Evolutionary conservation across 2,329 filamentous ascomycete genomes (phyloP), one percentile per base, ranked within the genome.

Genomic region (Botryosphaeria dothidea): DNA sequence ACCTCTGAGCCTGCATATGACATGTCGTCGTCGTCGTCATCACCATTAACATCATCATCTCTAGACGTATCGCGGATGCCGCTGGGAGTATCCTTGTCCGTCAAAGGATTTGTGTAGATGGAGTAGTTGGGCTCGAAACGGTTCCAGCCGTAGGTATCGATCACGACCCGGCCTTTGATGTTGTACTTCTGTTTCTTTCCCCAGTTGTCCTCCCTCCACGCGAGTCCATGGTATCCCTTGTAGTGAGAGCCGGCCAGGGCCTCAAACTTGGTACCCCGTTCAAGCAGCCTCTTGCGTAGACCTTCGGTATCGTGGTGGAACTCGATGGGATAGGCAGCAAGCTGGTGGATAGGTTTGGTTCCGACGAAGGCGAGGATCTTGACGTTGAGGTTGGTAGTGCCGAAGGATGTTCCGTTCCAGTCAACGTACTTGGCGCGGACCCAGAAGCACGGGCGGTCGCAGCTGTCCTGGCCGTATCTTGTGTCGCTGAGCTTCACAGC

Each of bases 81-180:
- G 9, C 7, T 29, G 23, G 60, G 52, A 6, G 31, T 23, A 3
- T 75, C 71, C 31, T 75, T 77, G 45, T 74, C 73, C 7, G 68
- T 69, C 45, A 81, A 67, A 3, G 78, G 74, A 1, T 72, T 71
- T 11, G 79, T 74, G 63, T 74, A 81, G 69, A 81, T 69, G 9
- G 74, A 69, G 21, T 73, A 67, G 65, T 79, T 75, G 0, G 82
- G 80, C 41, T 83, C 79, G 72, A 84, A 85, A 1, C 72, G 73
- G 45, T 77, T 87, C 86, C 63, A 85, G 41, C 82, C 83, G 36
- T 83, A 79, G 0, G 79, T 79, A 66, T 86, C 84, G 51, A 86
- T 81, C 46, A 86, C 79, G 27, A 86, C 79, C 21, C 83, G 77
- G 34, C 81, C 81, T 65, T 82, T 82, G 66, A 84, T 72, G 65